Percentiles rank a stretch among this genome's conserved stretches.
Evolutionary conservation across 441 rosid genomes (phyloP).

Genomic region (Arabidopsis hybrid): DNA sequence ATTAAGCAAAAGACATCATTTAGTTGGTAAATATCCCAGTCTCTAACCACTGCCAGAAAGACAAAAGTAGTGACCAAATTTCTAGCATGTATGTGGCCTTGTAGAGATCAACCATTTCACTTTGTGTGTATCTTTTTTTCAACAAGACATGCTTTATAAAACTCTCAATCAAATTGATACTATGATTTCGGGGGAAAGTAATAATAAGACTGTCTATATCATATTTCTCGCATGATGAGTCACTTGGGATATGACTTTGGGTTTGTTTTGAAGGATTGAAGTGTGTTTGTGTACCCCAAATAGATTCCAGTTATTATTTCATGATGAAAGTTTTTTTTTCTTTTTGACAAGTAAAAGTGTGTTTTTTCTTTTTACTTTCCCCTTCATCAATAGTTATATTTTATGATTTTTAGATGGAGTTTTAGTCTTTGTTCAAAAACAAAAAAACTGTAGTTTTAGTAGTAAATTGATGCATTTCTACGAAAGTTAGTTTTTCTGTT

Average conservation of each 20-base stretch:
- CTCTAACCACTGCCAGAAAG: constrained; percentile 5
- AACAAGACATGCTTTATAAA: not conserved
- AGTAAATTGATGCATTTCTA: not conserved
- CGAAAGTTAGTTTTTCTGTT: not conserved
- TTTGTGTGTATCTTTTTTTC: not conserved
- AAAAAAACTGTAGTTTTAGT: not conserved
- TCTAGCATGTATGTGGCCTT: not conserved
- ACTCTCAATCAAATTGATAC: not conserved
- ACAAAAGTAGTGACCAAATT: not conserved
- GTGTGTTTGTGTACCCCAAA: not conserved
- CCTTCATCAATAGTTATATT: not conserved
- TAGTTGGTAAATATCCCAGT: not conserved
- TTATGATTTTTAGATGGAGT: not conserved
- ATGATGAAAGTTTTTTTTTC: not conserved
- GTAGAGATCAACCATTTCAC: no score
- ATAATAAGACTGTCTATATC: not conserved
- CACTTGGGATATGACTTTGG: not conserved
- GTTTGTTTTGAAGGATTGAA: not conserved
- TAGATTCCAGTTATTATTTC: not conserved
- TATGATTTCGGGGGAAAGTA: not conserved
- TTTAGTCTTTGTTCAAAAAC: no score
- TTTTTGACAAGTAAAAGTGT: not conserved
- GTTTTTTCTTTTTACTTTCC: not conserved
- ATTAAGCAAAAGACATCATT: not conserved
- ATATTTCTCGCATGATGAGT: not conserved